Evolutionary conservation across 2,329 filamentous ascomycete genomes (phyloP).

Genomic region (Venturiaceae sp.): DNA sequence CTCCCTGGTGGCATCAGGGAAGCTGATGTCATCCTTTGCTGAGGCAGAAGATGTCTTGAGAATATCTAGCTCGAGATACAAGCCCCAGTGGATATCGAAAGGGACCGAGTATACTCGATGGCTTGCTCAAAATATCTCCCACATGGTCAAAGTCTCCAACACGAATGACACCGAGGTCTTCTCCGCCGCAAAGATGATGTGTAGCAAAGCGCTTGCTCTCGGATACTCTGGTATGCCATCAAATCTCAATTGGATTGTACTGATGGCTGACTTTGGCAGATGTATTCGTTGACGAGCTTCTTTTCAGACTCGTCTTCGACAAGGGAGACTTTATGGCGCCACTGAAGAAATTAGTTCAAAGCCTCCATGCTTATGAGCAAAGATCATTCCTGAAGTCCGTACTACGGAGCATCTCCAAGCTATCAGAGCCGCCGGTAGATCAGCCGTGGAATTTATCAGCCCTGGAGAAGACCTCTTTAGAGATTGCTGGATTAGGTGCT

Average conservation of each 20-base stretch:
- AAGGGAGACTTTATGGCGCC: slow-evolving; percentile 13
- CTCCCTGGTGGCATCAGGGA: slow-evolving; percentile 50
- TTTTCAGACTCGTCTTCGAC: background rate
- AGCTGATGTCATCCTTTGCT: slow-evolving; percentile 46
- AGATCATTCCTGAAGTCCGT: slow-evolving; percentile 29
- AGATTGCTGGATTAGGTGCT: slow-evolving; percentile 10
- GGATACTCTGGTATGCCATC: slow-evolving; percentile 43
- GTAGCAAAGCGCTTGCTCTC: slow-evolving; percentile 54
- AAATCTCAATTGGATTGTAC: background rate
- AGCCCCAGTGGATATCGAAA: slow-evolving; percentile 51
- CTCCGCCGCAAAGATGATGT: slow-evolving; percentile 28
- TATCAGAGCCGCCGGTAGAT: slow-evolving; percentile 11
- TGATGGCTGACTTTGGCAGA: background rate
- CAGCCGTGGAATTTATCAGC: background rate
- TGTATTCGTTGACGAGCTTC: background rate
- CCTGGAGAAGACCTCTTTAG: background rate
- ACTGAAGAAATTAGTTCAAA: slow-evolving; percentile 29
- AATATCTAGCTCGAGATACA: slow-evolving; percentile 17
- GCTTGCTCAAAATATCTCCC: slow-evolving; percentile 56
- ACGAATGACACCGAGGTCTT: slow-evolving; percentile 27
- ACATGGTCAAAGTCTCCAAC: slow-evolving; percentile 32
- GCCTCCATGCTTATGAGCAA: slow-evolving; percentile 39
- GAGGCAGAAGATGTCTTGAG: slow-evolving; percentile 47
- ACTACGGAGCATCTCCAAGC: slow-evolving; percentile 17
- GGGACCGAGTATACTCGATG: slow-evolving; percentile 58